Base-by-base conservation (phyloP, 164 flowering plant species). In the Cinnamomum micranthum region DNA sequence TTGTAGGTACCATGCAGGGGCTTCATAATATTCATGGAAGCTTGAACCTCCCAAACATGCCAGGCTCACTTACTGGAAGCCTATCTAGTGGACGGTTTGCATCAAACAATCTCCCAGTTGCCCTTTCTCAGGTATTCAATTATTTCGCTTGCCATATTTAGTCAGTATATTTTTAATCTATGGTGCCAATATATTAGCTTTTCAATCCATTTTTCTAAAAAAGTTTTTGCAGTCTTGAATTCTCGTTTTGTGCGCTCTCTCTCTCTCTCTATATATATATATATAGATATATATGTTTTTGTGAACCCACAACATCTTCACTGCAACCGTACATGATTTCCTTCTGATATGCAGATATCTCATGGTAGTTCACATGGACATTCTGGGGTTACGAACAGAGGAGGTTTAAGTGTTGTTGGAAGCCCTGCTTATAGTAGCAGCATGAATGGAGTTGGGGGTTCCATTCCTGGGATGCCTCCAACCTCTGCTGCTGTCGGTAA, bases 341-440 rank as follows among this genome's bases (percentile, higher is more conserved):
- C 59, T 71, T 68, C 68, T 70, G 20, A 55, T 28, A 25, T 83
- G 81, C 85, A 94, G 98, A 82, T 91, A 63, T 90, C 96, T 77
- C 94, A 87, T 84, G 92, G 91, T 35, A 83, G 87, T 79, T 86
- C 93, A 69, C 95, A 86, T 79, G 96, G 90, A 52, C 94, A 90
- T 85, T 87, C 95, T 31, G 95, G 88, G 62, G 85, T 88, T 73
- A 74, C 93, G 65, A 90, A 83, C 80, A 89, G 93, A 86, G 98
- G 95, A 74, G 92, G 92, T 87, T 80, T 85, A 63, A 85, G 78
- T 85, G 85, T 86, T 81, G 89, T 86, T 14, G 87, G 88, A 77
- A 88, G 78, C 77, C 90, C 88, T 81, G 89, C 85, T 74, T 91
- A 77, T 84, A 82, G 85, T 82, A 87, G 84, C 81, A 84, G 86